Evolutionary conservation across 805 yeast species (phyloP), one percentile per base, ranked within the genome.

Genomic region (Candida berthetii): DNA sequence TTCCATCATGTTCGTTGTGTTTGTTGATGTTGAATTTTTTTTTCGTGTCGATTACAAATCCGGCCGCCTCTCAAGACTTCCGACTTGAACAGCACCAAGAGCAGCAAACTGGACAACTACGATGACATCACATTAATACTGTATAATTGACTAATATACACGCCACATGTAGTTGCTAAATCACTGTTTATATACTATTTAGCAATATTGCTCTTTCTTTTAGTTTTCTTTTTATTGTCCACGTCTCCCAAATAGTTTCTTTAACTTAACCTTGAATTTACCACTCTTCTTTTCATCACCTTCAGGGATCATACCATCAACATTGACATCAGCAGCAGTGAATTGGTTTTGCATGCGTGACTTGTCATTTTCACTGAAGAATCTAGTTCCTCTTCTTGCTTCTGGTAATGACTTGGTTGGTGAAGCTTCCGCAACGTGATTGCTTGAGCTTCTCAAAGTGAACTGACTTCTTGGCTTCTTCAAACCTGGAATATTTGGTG

Each of bases 241-340:
- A 35, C 18, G 18, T 51, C 68, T 62, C 7, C 72, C 72, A 51
- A 69, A 69, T 24, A 69, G 39, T 45, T 61, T 67, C 47, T 66
- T 69, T 35, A 69, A 43, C 42, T 65, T 69, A 4, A 60, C 62
- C 29, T 66, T 68, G 40, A 65, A 53, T 1, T 48, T 48, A 15
- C 55, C 53, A 31, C 54, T 58, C 47, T 64, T 64, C 45, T 60
- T 58, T 27, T 47, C 48, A 4, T 43, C 52, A 4, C 36, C 40
- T 11, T 22, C 28, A 14, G 35, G 41, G 6, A 37, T 45, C 13
- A 10, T 9, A 22, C 8, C 25, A 22, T 6, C 37, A 37, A 37
- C 37, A 38, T 39, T 40, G 17, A 37, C 15, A 32, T 42, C 44
- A 31, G 35, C 20, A 3, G 28, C 28, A 15, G 28, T n/a, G 10